phyloP scores from a whole-genome alignment of 768 basidiomycete species.

The Amyloporia xantha region DNA sequence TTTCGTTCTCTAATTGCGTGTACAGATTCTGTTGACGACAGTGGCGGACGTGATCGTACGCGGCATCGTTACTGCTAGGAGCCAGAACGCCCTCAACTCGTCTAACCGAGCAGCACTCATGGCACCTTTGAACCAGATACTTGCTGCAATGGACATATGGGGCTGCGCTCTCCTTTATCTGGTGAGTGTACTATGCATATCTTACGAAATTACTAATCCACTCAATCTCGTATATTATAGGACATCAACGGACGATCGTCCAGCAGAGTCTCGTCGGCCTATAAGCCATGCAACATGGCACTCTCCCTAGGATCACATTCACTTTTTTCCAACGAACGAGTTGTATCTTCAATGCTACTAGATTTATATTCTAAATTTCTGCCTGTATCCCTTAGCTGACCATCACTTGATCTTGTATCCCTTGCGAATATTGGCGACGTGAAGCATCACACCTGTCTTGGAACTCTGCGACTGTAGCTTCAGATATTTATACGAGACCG shows the following conservation, averaged over 20 bases:
- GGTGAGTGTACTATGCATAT: not conserved
- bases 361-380: not conserved
- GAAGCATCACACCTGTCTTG: not conserved
- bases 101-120: not conserved
- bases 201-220: too few relatives aligned
- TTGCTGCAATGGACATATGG: conserved; percentile 5
- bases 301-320: not conserved
- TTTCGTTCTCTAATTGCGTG: not conserved
- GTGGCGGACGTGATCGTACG: not conserved
- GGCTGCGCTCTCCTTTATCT: not conserved
- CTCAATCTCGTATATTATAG: not conserved
- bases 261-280: not conserved
- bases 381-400: not conserved
- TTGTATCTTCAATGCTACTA: not conserved
- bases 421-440: not conserved
- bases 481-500: too few relatives aligned
- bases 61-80: not conserved
- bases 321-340: not conserved
- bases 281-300: too few relatives aligned
- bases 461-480: too few relatives aligned
- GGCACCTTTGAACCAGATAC: not conserved
- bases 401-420: not conserved
- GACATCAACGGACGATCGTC: not conserved
- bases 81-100: conserved; percentile 1
- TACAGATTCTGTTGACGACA: not conserved